Base-by-base conservation (phyloP, 2,329 filamentous ascomycete genomes). In the Pyricularia grisea region DNA sequence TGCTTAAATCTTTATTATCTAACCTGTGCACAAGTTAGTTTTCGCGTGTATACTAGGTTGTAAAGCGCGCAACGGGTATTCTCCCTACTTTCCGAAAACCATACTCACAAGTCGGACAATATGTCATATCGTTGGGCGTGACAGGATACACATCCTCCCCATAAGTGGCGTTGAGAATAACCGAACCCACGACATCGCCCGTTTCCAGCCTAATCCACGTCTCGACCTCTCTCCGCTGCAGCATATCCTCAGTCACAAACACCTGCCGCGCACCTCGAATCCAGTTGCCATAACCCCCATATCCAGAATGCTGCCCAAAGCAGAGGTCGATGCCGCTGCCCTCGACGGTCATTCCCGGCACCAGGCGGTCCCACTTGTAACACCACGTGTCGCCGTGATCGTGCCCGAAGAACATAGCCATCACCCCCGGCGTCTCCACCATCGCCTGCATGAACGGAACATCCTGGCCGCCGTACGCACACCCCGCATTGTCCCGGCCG, bases 271-370 rank as follows among this genome's bases (percentile, higher is more conserved):
- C 82, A 1, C 89, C 90, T 0, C 89, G 84, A 11, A 84, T 83
- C 85, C 86, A 90, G 65, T 81, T 80, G 0, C 88, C 87, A 72
- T 92, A 92, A 0, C 90, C 90, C 0, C 89, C 90, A 69, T 92
- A 92, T 0, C 90, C 90, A 0, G 87, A 84, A 72, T 90, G 89
- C 72, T 90, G 86, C 5, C 88, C 87, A 72, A 87, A 87, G 69
- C 76, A 78, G 25, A 73, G 42, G 63, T 73, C 60, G 28, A 70
- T 11, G 14, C 78, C 81, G 76, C 78, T 83, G 76, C 74, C 77
- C 1, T 75, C 72, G 1, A 78, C 75, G 0, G 73, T 70, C 70
- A 74, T 71, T 6, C 71, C 72, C 1, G 70, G 69, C 2, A 76
- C 69, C 20, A 58, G 30, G 17, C 67, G 67, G 2, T 74, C 70